A percentile compares a stretch with the other conserved stretches of the same genome.
Conservation (phyloP, 2,329 filamentous ascomycete species). For the Cercospora zeina region DNA sequence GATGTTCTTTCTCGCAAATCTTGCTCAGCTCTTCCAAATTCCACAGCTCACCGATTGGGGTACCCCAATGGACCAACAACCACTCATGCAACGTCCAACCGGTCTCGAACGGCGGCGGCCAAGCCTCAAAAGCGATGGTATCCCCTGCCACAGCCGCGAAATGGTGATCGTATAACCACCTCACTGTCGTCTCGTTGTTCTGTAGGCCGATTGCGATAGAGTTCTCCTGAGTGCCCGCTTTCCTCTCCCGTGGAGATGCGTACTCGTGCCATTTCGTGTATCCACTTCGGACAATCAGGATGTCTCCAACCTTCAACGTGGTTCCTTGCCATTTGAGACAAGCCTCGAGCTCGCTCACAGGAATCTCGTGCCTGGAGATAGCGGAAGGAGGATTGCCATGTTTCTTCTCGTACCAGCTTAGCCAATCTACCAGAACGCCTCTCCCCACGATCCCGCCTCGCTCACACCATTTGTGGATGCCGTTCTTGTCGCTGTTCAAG, state of each 20-base stretch:
- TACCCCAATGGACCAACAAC: constrained; percentile 52
- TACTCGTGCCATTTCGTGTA: constrained; percentile 44
- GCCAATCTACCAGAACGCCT: constrained; percentile 56
- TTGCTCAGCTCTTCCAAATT: constrained; percentile 49
- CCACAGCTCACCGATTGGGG: constrained; percentile 55
- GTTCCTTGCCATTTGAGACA: constrained; percentile 51
- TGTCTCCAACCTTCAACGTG: constrained; percentile 56
- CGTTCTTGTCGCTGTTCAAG: constrained; percentile 41
- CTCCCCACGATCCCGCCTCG: constrained; percentile 58
- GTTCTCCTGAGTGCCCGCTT: constrained; percentile 12
- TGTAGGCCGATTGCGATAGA: constrained; percentile 7
- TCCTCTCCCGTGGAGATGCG: constrained; percentile 1
- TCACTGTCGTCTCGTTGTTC: constrained; percentile 14
- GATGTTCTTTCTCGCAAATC: constrained; percentile 42
- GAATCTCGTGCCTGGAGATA: constrained; percentile 9
- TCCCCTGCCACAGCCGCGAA: constrained; percentile 23
- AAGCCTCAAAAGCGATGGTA: constrained; percentile 34
- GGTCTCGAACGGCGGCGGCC: constrained; percentile 37
- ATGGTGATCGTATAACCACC: constrained; percentile 22
- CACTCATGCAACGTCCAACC: constrained; percentile 48
- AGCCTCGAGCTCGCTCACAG: constrained; percentile 26
- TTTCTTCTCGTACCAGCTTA: constrained; percentile 40
- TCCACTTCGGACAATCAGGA: constrained; percentile 54
- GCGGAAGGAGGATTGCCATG: constrained; percentile 11
- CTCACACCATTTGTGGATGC: constrained; percentile 48